Evolutionary conservation across 2,329 filamentous ascomycete genomes (phyloP), one percentile per base, ranked within the genome.

Genomic region (Xylariales sp.): DNA sequence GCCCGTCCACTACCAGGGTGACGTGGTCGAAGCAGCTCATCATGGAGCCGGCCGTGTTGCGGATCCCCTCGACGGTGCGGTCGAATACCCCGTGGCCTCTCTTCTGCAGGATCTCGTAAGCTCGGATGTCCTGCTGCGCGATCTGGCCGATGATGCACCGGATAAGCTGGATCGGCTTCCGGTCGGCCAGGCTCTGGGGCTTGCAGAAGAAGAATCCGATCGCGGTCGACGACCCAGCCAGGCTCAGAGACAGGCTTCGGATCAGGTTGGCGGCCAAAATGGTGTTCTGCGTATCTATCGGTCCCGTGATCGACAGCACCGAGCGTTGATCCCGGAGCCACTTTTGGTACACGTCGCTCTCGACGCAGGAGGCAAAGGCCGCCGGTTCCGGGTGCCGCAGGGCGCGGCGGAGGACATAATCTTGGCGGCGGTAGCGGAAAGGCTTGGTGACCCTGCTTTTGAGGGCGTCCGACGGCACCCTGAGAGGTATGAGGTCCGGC

Each of bases 31-130:
- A 19, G 20, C 30, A 33, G 30, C 8, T 11, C n/a, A 33, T n/a
- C 30, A 33, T 33, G 12, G n/a, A 10, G 6, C 30, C 8, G 10
- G 17, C 10, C 5, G n/a, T 17, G 17, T n/a, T 12, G 17, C 30
- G 20, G 11, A 33, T 14, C n/a, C 30, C 13, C n/a, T 33, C 30
- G 14, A 33, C 13, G 10, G 30, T 33, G 6, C 30, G 30, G 10
- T 16, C 15, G n/a, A 33, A 16, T 10, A 17, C 15, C 11, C 20
- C 16, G 4, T 33, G 13, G 12, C 20, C 30, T 5, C 30, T 33
- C 8, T 14, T 19, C 30, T 33, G 5, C n/a, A 33, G 30, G 17
- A 33, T 33, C 30, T 33, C 30, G 30, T 16, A 33, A 19, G 16
- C 30, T n/a, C 30, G n/a, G 17, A 17, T n/a, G n/a, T n/a, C 17